Evolutionary conservation across 371 early-diverging fungal genomes (phyloP), one percentile per base, ranked within the genome.

Genomic region (Mucor sp.): DNA sequence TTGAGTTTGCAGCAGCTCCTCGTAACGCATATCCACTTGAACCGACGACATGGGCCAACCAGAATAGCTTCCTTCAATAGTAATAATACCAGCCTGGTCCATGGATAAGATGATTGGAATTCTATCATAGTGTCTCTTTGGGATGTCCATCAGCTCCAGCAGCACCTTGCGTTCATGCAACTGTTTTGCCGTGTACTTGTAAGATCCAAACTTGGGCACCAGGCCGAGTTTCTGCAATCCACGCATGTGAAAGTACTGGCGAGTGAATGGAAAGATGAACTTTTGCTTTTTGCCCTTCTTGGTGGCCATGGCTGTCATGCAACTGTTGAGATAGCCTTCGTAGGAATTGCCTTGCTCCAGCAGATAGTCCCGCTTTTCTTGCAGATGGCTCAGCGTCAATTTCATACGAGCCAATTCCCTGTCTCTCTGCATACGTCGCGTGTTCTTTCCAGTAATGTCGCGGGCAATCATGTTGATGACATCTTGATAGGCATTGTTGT

Each of bases 121-220:
- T 66, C 92, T 90, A 68, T 93, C 94, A 76, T 93, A 93, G 80
- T 95, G 92, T 58, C 91, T 91, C 39, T 93, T 93, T 32, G 84
- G 83, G 56, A 92, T 87, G 37, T 90, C 93, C 53, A 90, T 91
- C 35, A 98, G 78, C 23, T 92, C 90, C 19, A 97, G 74, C 33
- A 99, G 73, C 6, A 99, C 94, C 56, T 99, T 98, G 73, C 95
- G 94, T 66, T 95, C 91, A 69, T 93, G 85, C 58, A 99, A 82
- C 65, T 93, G 91, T 65, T 93, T 93, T 12, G 99, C 99, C 17
- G 94, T 91, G 82, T 97, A 98, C 85, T 97, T 98, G 89, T 90
- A 99, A 39, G 97, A 96, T 4, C 99, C 99, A 78, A 97, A 99
- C 72, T 92, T 90, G 4, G 99, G 98, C 55, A 97, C 93, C 27